These are phyloP conservation scores for Earliella scabrosa DNA, from an alignment of 1,284 basidiomycete species.

Conservation along the genomic window DNA sequence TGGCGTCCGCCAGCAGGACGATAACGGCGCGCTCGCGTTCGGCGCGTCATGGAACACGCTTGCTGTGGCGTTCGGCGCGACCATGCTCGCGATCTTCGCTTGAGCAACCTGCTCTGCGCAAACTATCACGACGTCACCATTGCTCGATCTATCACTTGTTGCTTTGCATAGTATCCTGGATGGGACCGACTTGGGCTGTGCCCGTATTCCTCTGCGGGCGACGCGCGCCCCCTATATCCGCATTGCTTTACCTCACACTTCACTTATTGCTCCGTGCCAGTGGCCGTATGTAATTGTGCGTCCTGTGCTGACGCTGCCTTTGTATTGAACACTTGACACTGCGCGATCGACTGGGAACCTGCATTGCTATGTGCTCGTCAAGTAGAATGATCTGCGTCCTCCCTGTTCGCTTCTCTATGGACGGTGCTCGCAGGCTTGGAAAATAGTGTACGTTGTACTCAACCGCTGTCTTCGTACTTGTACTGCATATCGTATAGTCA, in stretches of 20 bases:
- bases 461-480: neutral
- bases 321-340: too few relatives aligned
- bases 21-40: neutral
- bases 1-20: neutral
- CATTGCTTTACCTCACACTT: neutral
- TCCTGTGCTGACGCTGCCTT: too few relatives aligned
- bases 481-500: neutral
- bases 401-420: neutral
- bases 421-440: neutral
- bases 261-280: neutral
- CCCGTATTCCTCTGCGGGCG: too few relatives aligned
- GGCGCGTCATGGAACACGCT: constrained; percentile 1
- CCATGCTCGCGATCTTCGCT: neutral
- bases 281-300: too few relatives aligned
- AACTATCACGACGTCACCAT: neutral
- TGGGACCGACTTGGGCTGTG: neutral
- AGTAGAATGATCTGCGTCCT: too few relatives aligned
- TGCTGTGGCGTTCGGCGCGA: neutral
- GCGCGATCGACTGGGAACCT: too few relatives aligned
- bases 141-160: neutral
- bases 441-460: neutral
- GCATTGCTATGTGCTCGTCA: too few relatives aligned
- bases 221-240: too few relatives aligned
- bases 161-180: neutral
- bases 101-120: neutral